These are phyloP conservation scores for Bremia lactucae DNA, from an alignment of 352 stramenopile species.

Conservation along the genomic window DNA sequence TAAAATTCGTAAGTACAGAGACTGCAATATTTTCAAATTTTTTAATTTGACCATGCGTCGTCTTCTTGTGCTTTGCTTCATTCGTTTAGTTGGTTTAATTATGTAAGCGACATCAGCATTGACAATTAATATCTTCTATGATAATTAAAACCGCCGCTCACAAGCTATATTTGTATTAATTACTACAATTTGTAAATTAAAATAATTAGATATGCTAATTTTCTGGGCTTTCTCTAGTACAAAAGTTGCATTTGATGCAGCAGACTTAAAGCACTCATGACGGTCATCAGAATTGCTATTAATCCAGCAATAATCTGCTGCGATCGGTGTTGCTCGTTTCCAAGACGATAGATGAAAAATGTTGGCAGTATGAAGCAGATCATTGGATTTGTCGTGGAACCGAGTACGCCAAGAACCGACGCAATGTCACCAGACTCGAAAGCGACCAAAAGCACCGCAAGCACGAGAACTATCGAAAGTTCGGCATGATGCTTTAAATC, in stretches of 20 bases:
- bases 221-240: too few species aligned
- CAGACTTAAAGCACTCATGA: conserved; percentile 44
- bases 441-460: conserved; percentile 41
- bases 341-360: conserved; percentile 60
- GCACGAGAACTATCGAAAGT: conserved; percentile 49
- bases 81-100: too few species aligned
- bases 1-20: too few species aligned
- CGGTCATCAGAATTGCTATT: conserved; percentile 33
- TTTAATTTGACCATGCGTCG: too few species aligned
- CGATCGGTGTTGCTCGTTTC: conserved; percentile 20
- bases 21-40: too few species aligned
- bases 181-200: too few species aligned
- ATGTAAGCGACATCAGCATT: too few species aligned
- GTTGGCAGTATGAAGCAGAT: conserved; percentile 85
- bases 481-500: conserved; percentile 34
- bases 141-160: too few species aligned
- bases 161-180: too few species aligned
- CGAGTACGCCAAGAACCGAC: conserved; percentile 72
- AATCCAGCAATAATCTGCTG: conserved; percentile 36
- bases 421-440: conserved; percentile 70
- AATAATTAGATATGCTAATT: too few species aligned
- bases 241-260: conserved; percentile 38
- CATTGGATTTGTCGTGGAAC: conserved; percentile 75
- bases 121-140: too few species aligned
- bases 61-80: too few species aligned